Base-by-base conservation (phyloP, 2,329 filamentous ascomycete species). In the Ceratocystis eucalypticola region DNA sequence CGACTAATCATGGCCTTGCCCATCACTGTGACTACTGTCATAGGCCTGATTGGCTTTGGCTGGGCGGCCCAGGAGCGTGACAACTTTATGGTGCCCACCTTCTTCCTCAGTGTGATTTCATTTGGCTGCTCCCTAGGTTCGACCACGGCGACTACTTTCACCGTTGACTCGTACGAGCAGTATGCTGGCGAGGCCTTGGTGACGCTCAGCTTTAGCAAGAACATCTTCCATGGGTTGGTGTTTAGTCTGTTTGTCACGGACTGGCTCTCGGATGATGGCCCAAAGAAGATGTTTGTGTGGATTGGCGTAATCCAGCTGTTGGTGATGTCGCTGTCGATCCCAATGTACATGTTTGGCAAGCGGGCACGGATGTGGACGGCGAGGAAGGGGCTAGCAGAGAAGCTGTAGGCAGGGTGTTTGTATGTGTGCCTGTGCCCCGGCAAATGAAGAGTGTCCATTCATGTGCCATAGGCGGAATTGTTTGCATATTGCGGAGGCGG, bases 321-420 rank as follows among this genome's bases (percentile, higher is more conserved):
- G 12, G 82, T 87, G 66, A 79, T 96, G 74, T 72, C 90, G 2
- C 84, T 81, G 65, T 88, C 91, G 0, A 86, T 96, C 66, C 93
- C 93, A 0, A 91, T 97, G 88, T 97, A 94, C 74, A 89, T 97
- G 22, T 96, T 85, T 72, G 93, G 93, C 20, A 97, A 97, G 80
- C 79, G 91, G 66, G 86, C 88, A 17, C 81, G 93, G 20, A 96
- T 96, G 90, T 96, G 92, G 93, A 97, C 92, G 0, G 89, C 92
- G 10, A 80, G 89, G 69, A 89, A 82, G 80, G 91, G 89, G 70
- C 77, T 96, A 69, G 92, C 96, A 88, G 91, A 95, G 81, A 89
- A 85, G 72, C 88, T 78, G 65, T 78, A 70, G 17, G 53, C 10
- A 17, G 28, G 10, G 10, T 22, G 20, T 12, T 22, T 15, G 44